Evolutionary conservation across 345 rosid species (phyloP).

Genomic region (Stellera chamaejasme): DNA sequence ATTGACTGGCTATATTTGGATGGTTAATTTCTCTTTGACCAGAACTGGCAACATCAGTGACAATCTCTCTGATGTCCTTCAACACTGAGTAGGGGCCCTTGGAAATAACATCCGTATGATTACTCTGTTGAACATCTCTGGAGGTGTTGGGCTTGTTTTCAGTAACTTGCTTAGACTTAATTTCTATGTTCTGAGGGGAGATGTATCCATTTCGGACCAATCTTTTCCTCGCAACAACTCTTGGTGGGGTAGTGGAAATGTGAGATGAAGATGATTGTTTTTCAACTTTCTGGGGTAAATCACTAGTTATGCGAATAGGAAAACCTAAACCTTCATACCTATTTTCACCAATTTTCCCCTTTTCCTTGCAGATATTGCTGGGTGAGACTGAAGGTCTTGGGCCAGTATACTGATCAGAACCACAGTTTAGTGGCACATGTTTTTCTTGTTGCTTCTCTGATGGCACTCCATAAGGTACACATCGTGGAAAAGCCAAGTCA

Average conservation of each 20-base stretch:
- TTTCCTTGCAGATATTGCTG: constrained; percentile 44
- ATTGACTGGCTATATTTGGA: constrained; percentile 21
- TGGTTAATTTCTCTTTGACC: constrained; percentile 32
- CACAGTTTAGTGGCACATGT: constrained; percentile 15
- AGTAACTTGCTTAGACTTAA: constrained; percentile 34
- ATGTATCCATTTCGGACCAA: constrained; percentile 91
- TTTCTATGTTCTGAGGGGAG: constrained; percentile 59
- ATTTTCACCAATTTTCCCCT: constrained; percentile 43
- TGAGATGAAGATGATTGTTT: constrained; percentile 17
- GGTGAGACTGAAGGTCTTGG: constrained; percentile 20
- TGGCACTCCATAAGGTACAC: constrained; percentile 20
- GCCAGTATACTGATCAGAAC: constrained; percentile 19
- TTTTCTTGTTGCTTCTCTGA: constrained; percentile 19
- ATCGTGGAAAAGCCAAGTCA: constrained; percentile 21
- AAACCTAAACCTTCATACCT: constrained; percentile 26
- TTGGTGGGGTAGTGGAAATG: constrained; percentile 23
- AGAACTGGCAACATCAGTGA: constrained; percentile 29
- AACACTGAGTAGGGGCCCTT: constrained; percentile 14
- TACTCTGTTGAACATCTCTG: constrained; percentile 18
- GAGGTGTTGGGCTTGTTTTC: constrained; percentile 16
- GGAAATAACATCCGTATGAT: constrained; percentile 20
- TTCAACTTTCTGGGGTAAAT: constrained; percentile 18
- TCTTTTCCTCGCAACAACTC: constrained; percentile 43
- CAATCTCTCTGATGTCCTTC: constrained; percentile 32
- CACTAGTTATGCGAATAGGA: constrained; percentile 28